Percentiles rank a stretch among this genome's conserved stretches.
Evolutionary conservation across 2,329 filamentous ascomycete species (phyloP).

Genomic region (Aspergillus nomiae): DNA sequence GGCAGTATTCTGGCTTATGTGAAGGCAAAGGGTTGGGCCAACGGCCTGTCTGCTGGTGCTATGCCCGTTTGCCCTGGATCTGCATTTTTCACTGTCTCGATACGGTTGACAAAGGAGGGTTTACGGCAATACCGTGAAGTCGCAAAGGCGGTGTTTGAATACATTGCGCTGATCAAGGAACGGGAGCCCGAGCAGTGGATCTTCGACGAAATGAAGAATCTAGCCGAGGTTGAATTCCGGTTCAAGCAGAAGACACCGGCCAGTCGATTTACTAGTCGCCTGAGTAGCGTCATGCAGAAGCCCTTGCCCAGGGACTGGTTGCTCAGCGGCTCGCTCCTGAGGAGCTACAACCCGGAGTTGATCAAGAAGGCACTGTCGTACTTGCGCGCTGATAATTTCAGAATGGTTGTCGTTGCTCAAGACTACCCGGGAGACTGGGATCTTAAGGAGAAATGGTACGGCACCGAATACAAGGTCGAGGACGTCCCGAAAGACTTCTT

Average conservation of each 20-base stretch:
- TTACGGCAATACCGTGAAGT: conserved; percentile 80
- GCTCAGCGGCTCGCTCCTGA: conserved; percentile 76
- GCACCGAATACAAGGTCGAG: conserved; percentile 86
- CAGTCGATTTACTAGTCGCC: conserved; percentile 82
- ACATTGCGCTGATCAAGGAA: conserved; percentile 82
- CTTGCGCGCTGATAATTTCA: conserved; percentile 85
- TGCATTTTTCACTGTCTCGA: conserved; percentile 75
- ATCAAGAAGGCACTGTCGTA: conserved; percentile 74
- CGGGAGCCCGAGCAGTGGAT: conserved; percentile 87
- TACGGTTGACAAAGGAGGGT: conserved; percentile 82
- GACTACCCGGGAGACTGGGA: conserved; percentile 83
- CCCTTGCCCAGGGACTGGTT: conserved; percentile 84
- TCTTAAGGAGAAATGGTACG: conserved; percentile 94
- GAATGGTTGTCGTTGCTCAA: conserved; percentile 79
- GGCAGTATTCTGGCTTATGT: conserved; percentile 89
- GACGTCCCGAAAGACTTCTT: conserved; percentile 77
- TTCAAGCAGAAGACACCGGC: conserved; percentile 93
- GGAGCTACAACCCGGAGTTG: conserved; percentile 75
- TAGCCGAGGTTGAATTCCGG: conserved; percentile 91
- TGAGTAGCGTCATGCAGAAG: conserved; percentile 88
- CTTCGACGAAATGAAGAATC: conserved; percentile 84
- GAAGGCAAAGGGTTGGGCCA: conserved; percentile 89
- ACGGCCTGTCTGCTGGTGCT: conserved; percentile 75
- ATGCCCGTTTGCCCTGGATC: conserved; percentile 77
- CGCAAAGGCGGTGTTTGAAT: conserved; percentile 83